Percentiles rank a stretch among this genome's conserved stretches.
phyloP scores from a whole-genome alignment of 163 green algal species.

The Volvox carteri region DNA sequence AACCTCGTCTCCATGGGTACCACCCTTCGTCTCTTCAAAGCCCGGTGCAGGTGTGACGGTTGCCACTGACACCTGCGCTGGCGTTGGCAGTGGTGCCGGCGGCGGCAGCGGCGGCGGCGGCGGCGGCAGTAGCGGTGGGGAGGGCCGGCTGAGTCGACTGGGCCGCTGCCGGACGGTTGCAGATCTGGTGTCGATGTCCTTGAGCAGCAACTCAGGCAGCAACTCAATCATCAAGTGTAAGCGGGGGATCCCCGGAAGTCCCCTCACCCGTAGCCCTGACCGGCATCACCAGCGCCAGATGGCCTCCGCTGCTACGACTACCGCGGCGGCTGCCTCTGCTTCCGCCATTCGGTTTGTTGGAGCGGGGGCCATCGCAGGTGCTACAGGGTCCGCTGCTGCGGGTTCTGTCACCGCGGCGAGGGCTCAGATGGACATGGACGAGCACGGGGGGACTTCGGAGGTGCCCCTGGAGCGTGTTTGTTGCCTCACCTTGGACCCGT shows the following conservation, averaged over 20 bases:
- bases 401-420: no score
- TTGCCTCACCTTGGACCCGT: neutral
- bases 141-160: neutral
- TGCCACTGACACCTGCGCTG: no score
- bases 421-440: no score
- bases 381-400: no score
- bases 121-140: neutral
- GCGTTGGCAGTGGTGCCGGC: no score
- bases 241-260: no score
- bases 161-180: neutral
- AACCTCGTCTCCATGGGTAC: neutral
- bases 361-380: no score
- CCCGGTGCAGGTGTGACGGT: no score
- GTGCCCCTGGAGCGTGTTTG: neutral
- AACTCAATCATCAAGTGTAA: neutral
- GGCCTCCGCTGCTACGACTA: neutral
- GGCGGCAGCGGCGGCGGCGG: neutral
- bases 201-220: neutral
- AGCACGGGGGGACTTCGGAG: no score
- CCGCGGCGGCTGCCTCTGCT: no score
- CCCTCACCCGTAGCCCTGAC: no score
- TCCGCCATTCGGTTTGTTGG: neutral
- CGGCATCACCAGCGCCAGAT: neutral
- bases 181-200: neutral
- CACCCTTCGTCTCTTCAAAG: neutral